phyloP scores from a whole-genome alignment of 164 flowering plant genomes.

The Kingdonia uniflora region DNA sequence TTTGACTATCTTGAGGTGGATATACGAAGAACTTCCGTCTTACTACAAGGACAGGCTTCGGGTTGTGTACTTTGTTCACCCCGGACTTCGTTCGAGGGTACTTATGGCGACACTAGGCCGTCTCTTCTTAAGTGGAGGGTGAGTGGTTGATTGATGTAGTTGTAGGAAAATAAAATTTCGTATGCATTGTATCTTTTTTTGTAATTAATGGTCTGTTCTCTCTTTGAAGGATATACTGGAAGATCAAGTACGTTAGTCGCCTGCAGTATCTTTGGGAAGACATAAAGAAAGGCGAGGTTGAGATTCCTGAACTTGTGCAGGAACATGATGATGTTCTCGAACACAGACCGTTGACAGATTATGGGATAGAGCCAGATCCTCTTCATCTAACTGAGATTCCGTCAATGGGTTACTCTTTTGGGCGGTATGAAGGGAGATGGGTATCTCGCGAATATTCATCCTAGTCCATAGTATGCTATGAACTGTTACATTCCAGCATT shows the following conservation, averaged over 20 bases:
- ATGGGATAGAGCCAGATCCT: constrained; percentile 87
- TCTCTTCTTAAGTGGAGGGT: constrained; percentile 87
- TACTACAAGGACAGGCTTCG: constrained; percentile 70
- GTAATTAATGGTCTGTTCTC: not conserved
- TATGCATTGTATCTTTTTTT: not conserved
- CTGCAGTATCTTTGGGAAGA: constrained; percentile 91
- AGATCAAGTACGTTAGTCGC: constrained; percentile 80
- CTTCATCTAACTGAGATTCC: constrained; percentile 50
- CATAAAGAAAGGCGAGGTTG: constrained; percentile 64
- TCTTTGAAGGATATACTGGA: constrained; percentile 66
- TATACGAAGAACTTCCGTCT: constrained; percentile 75
- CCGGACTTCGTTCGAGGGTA: constrained; percentile 81
- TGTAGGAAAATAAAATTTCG: not conserved
- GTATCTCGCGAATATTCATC: constrained; percentile 36
- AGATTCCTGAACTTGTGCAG: constrained; percentile 85
- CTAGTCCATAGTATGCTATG: too few species aligned
- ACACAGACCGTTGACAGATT: constrained; percentile 83
- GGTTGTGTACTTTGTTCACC: constrained; percentile 77
- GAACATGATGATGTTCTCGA: constrained; percentile 75
- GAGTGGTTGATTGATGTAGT: constrained; percentile 9
- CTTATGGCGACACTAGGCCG: constrained; percentile 83
- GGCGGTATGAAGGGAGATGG: constrained; percentile 66
- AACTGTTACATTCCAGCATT: too few species aligned
- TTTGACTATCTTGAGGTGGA: constrained; percentile 74
- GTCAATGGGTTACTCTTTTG: constrained; percentile 24